Percentiles rank a stretch among this genome's conserved stretches.
These are phyloP conservation scores for Fomitopsis betulina DNA, from an alignment of 1,284 basidiomycete genomes.

Conservation along the genomic window DNA sequence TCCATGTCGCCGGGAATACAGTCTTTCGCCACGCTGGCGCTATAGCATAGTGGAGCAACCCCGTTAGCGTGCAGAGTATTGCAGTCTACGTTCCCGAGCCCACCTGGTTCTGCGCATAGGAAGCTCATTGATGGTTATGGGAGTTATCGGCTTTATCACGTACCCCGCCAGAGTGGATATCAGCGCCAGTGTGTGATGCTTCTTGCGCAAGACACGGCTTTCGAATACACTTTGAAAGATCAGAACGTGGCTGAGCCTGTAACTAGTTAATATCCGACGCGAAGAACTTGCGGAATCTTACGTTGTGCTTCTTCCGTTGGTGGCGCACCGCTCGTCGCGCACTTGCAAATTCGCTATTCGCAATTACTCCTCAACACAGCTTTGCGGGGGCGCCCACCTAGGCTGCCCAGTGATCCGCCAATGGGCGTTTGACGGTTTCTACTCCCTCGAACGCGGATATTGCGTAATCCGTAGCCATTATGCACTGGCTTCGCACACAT, in stretches of 20 bases:
- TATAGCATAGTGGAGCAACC: too few relatives aligned
- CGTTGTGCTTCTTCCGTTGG: neutral
- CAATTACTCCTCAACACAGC: neutral
- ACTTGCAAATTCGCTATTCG: neutral
- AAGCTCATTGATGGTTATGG: neutral
- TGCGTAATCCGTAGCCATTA: neutral
- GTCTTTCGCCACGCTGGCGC: neutral
- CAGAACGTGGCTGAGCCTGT: neutral
- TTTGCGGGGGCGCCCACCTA: neutral
- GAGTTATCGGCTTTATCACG: too few relatives aligned
- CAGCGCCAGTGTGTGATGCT: neutral
- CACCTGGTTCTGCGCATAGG: too few relatives aligned
- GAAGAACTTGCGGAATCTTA: neutral
- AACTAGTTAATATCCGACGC: neutral
- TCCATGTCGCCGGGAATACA: neutral
- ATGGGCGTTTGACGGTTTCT: neutral
- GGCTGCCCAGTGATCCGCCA: neutral
- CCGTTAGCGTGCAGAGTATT: too few relatives aligned
- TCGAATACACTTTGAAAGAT: neutral
- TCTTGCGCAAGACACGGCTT: neutral
- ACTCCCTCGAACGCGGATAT: neutral
- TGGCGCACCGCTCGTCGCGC: neutral
- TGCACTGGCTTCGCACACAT: neutral
- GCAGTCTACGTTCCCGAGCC: neutral
- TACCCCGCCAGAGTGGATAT: too few relatives aligned